Conservation (phyloP, 345 rosid genomes). For the Hypericum perforatum region DNA sequence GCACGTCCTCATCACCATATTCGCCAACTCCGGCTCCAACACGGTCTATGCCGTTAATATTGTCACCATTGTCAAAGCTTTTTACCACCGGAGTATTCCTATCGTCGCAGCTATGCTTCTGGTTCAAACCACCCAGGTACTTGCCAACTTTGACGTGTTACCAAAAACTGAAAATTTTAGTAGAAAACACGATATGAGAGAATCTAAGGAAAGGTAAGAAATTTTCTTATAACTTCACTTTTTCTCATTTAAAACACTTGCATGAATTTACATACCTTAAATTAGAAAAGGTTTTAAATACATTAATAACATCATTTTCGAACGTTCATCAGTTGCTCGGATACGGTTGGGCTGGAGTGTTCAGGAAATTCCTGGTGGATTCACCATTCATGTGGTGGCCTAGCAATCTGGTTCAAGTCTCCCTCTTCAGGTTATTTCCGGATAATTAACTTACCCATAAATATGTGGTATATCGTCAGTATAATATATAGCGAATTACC, state of each 20-base stretch:
- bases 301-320: too few relatives aligned
- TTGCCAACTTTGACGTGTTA: too few relatives aligned
- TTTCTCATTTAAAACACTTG: too few relatives aligned
- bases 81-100: not conserved
- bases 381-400: slow-evolving; percentile 1
- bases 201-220: too few relatives aligned
- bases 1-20: not conserved
- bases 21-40: not conserved
- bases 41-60: not conserved
- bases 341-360: not conserved
- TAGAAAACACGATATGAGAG: too few relatives aligned
- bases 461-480: not conserved
- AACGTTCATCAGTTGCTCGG: not conserved
- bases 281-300: too few relatives aligned
- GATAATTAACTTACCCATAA: not conserved
- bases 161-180: too few relatives aligned
- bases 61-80: not conserved
- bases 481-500: too few relatives aligned
- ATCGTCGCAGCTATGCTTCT: not conserved
- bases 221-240: too few relatives aligned
- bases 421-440: not conserved
- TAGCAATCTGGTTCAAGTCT: not conserved
- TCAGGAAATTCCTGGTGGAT: not conserved
- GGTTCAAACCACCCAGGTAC: not conserved
- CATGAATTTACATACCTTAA: too few relatives aligned